phyloP scores from a whole-genome alignment of 2,329 filamentous ascomycete genomes.

The Penicillium sp. region DNA sequence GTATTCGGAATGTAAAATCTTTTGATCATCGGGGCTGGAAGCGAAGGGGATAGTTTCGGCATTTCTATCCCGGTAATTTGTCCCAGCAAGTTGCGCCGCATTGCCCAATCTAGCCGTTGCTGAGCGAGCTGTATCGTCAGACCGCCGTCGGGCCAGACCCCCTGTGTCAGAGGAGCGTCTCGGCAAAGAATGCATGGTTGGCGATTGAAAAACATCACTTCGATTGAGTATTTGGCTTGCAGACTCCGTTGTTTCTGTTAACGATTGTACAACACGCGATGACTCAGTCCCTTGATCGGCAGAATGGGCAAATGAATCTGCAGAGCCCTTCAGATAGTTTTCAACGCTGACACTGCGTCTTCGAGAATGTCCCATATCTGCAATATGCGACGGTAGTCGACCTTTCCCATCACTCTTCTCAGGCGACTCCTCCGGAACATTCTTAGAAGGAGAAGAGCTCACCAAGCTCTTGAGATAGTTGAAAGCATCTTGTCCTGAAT shows the following conservation, averaged over 20 bases:
- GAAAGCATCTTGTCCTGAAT: slow-evolving; percentile 80
- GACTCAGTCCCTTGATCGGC: slow-evolving; percentile 76
- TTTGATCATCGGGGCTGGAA: slow-evolving; percentile 30
- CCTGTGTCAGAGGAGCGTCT: slow-evolving; percentile 32
- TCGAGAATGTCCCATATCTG: slow-evolving; percentile 23
- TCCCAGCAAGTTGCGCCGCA: slow-evolving; percentile 8
- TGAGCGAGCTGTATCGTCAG: slow-evolving; percentile 42
- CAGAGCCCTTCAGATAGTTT: slow-evolving; percentile 64
- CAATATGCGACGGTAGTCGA: slow-evolving; percentile 20
- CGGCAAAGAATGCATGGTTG: slow-evolving; percentile 60
- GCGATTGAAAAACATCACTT: slow-evolving; percentile 86
- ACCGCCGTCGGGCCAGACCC: slow-evolving; percentile 33
- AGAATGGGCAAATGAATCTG: slow-evolving; percentile 77
- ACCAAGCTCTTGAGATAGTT: slow-evolving; percentile 75
- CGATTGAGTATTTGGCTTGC: slow-evolving; percentile 88
- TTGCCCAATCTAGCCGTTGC: slow-evolving; percentile 29
- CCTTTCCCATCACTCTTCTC: slow-evolving; percentile 16
- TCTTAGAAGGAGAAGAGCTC: slow-evolving; percentile 62
- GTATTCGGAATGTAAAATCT: slow-evolving; percentile 13
- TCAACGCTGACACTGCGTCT: slow-evolving; percentile 67
- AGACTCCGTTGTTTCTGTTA: slow-evolving; percentile 75
- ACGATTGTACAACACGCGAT: slow-evolving; percentile 69
- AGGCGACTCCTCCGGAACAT: slow-evolving; percentile 38
- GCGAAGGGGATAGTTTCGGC: slow-evolving; percentile 19
- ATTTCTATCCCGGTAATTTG: slow-evolving; percentile 12